These are phyloP conservation scores for Tricholoma hemisulphureum DNA, from an alignment of 768 basidiomycete genomes.

Conservation along the genomic window DNA sequence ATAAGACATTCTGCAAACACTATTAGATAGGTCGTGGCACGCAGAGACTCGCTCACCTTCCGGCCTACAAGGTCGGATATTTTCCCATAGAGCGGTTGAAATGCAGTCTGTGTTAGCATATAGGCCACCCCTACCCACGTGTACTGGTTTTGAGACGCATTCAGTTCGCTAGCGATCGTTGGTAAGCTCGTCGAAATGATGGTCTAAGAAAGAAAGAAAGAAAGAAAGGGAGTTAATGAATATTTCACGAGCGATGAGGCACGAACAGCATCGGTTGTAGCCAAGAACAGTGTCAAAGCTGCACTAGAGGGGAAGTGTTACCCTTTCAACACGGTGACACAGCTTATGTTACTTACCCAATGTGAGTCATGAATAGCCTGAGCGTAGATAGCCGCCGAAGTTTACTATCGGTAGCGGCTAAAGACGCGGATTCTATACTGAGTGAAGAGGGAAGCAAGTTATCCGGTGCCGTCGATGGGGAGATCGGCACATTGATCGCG, in stretches of 20 bases:
- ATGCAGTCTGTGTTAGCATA: slow-evolving; percentile 83
- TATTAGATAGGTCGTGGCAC: slow-evolving; percentile 2
- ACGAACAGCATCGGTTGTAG: slow-evolving; percentile 78
- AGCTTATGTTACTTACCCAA: slow-evolving; percentile 51
- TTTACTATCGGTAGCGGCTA: slow-evolving; percentile 26
- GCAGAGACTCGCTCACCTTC: slow-evolving; percentile 46
- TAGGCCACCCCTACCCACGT: slow-evolving; percentile 87
- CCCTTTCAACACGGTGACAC: slow-evolving; percentile 2
- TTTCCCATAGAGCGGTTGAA: slow-evolving; percentile 79
- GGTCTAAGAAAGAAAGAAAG: slow-evolving; percentile 36
- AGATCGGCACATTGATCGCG: background rate
- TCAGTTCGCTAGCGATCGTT: slow-evolving; percentile 70
- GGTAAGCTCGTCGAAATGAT: slow-evolving; percentile 85
- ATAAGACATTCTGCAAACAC: slow-evolving; percentile 57
- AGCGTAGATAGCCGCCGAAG: slow-evolving; percentile 46
- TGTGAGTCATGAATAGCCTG: slow-evolving; percentile 61
- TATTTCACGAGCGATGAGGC: background rate
- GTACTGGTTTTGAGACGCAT: slow-evolving; percentile 69
- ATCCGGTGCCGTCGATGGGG: background rate
- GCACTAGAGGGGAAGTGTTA: slow-evolving; percentile 44
- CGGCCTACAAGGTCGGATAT: slow-evolving; percentile 79
- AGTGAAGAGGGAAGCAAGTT: slow-evolving; percentile 20
- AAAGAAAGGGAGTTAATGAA: slow-evolving; percentile 1
- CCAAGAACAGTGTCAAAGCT: slow-evolving; percentile 77
- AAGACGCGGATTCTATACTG: slow-evolving; percentile 30